Evolutionary conservation across 768 basidiomycete genomes (phyloP), one percentile per base, ranked within the genome.

Genomic region (Gloeostereum incarnatum): DNA sequence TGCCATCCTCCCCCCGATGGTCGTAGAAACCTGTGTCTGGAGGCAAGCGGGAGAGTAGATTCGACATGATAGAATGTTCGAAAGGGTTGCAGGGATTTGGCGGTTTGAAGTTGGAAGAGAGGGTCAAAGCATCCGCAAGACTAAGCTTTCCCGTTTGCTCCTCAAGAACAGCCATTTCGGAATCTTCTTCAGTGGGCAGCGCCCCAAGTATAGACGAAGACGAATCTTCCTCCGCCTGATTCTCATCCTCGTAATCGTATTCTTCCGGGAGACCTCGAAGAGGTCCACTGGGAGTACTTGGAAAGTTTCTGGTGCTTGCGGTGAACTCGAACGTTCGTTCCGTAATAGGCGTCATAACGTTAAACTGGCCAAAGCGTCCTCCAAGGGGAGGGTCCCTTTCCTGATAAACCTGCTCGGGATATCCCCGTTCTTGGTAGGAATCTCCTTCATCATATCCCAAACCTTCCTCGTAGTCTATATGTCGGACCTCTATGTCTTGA

Each of bases 321-420:
- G 84, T 74, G 54, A 68, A 93, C 58, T 98, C 96, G 50, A 75
- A 75, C 7, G 96, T 98, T 29, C 93, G 71, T 58, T 99, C 96
- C 9, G 89, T 89, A 57, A 98, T 97, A 2, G 96, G 94, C 6
- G 94, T 98, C 91, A 99, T 92, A 40, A 93, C 81, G 52, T 85
- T 80, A 60, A 97, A 86, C 41, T 73, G 68, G 24, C 83, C 85
- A 52, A 87, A 84, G 19, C 86, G 74, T 13, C 85, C 80, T 11
- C 81, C 82, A 36, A 81, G 64, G 20, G 83, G 81, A 14, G 68
- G 60, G 17, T 69, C 65, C 34, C 60, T 63, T 42, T 60, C 67
- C 24, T 58, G 63, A 21, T 63, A 58, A 4, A 54, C 59, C 26
- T 63, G 63, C 11, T 68, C 64, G 14, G 29, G 38, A 8, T 61